Evolutionary conservation across 192 early-diverging fungal genomes (phyloP), one percentile per base, ranked within the genome.

Genomic region (Entomortierella parvispora): DNA sequence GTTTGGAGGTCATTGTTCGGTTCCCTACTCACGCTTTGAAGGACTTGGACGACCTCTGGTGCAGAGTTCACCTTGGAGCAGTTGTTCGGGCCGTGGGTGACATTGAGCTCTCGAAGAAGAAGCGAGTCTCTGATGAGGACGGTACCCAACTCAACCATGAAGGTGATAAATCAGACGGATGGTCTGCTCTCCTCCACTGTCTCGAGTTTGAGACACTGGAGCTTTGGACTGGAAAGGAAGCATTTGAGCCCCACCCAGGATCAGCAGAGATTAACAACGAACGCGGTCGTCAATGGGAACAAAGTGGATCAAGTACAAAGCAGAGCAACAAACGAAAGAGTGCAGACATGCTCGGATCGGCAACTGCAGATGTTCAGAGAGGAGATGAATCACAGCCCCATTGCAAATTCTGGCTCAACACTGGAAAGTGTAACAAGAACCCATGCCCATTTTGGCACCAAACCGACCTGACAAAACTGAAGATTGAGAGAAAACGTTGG

Each of bases 381-480:
- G 65, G 66, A 8, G 74, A 77, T 25, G 48, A 18, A 3, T 58
- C 65, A 0, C 74, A 77, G 49, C 65, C 65, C 15, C 74, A 77
- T 47, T 77, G 74, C 55, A 77, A 77, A 40, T 77, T 77, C 46
- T 77, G 74, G 74, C 34, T 77, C 43, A 77, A 77, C 37, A 68
- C 74, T 4, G 74, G 74, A 14, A 77, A 68, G 32, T 77, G 74
- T 31, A 68, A 63, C 61, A 77, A 77, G 32, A 56, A 68, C 15
- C 14, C 54, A 2, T 77, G 74, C 54, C 37, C 31, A 12, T 77
- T 77, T 17, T 77, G 74, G 74, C 74, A 77, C 23, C 65, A 77
- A 52, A 63, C 74, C 0, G 66, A 77, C 28, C 65, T 46, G 18
- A 59, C 48, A 0, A 68, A 68, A 23, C 53, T 77, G n/a, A 77